A percentile compares a stretch with the other conserved stretches of the same genome.
Conservation (phyloP, 768 basidiomycete species). For the Macrolepiota dolichaula region DNA sequence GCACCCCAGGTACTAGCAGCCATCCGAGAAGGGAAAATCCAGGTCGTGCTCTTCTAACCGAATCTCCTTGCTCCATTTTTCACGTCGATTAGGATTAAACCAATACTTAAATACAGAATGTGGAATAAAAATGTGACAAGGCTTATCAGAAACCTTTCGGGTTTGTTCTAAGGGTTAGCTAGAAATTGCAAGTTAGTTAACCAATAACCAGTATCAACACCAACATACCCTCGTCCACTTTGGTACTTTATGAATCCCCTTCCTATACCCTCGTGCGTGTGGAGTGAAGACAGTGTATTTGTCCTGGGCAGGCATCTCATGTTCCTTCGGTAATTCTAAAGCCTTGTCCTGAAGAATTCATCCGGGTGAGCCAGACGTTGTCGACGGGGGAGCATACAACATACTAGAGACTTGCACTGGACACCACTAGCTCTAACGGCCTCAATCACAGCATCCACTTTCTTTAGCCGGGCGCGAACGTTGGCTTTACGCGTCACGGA, state of each 20-base stretch:
- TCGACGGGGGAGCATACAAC: slow-evolving; percentile 23
- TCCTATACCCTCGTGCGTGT: slow-evolving; percentile 73
- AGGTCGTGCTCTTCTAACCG: slow-evolving; percentile 73
- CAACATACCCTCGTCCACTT: slow-evolving; percentile 87
- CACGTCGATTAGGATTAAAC: slow-evolving; percentile 4
- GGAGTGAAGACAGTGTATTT: slow-evolving; percentile 92
- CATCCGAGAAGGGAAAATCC: slow-evolving; percentile 69
- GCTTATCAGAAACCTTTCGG: slow-evolving; percentile 80
- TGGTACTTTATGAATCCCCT: slow-evolving; percentile 96
- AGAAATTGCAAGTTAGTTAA: not conserved
- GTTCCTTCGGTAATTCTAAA: slow-evolving; percentile 84
- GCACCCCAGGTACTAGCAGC: slow-evolving; percentile 56
- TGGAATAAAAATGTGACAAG: slow-evolving; percentile 15
- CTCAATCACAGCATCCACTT: slow-evolving; percentile 91
- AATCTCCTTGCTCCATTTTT: slow-evolving; percentile 3
- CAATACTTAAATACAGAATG: slow-evolving; percentile 16
- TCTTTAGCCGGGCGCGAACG: slow-evolving; percentile 82
- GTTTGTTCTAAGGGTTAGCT: slow-evolving; percentile 86
- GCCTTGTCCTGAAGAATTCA: slow-evolving; percentile 52
- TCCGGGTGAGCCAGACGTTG: not conserved
- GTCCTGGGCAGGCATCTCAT: slow-evolving; percentile 89
- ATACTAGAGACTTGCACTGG: slow-evolving; percentile 69
- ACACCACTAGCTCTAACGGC: slow-evolving; percentile 82
- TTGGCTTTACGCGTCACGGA: slow-evolving; percentile 92
- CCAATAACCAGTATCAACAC: not conserved